phyloP scores from a whole-genome alignment of 768 basidiomycete species.

The Mycena metata region DNA sequence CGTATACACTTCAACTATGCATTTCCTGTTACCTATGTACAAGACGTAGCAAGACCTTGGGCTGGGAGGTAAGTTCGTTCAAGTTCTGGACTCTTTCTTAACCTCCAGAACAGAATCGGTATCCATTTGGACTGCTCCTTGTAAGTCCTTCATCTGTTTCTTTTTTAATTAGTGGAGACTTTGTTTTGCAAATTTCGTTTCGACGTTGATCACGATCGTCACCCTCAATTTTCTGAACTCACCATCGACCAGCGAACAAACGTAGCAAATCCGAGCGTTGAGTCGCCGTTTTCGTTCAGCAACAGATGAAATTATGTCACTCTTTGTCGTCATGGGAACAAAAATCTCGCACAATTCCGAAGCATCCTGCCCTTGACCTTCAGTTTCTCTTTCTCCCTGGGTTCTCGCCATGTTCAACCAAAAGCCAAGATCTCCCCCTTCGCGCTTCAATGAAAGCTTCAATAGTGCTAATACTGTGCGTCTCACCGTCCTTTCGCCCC shows the following conservation, averaged over 20 bases:
- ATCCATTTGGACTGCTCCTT: no score
- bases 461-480: slow-evolving; percentile 31
- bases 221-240: not conserved
- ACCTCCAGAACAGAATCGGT: no score
- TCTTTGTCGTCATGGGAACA: slow-evolving; percentile 35
- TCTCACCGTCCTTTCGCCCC: not conserved
- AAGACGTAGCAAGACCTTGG: not conserved
- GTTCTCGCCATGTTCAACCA: slow-evolving; percentile 18
- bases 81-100: no score
- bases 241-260: not conserved
- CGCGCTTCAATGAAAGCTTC: slow-evolving; percentile 31
- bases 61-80: not conserved
- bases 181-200: no score
- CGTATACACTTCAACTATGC: slow-evolving; percentile 2
- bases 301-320: slow-evolving; percentile 13
- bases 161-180: no score
- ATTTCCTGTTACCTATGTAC: not conserved
- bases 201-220: not conserved
- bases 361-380: not conserved
- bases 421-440: slow-evolving; percentile 22
- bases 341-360: not conserved
- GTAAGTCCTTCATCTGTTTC: no score
- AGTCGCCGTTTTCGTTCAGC: not conserved
- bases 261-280: not conserved
- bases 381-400: not conserved